Percentiles rank a stretch among this genome's conserved stretches.
phyloP scores from a whole-genome alignment of 257 asterid genomes.

The Solanum pennellii region DNA sequence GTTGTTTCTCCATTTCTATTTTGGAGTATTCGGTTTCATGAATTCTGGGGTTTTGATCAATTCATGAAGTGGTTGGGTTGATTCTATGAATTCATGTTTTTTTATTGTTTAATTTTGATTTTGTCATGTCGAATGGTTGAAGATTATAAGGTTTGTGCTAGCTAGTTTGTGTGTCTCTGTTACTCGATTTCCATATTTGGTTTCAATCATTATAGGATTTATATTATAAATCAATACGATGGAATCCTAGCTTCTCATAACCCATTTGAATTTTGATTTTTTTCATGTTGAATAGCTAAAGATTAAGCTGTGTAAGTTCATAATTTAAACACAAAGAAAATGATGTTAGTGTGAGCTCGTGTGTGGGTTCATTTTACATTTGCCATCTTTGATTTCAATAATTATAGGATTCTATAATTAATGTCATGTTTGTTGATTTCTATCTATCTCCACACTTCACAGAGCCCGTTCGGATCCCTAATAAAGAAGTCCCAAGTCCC shows the following conservation, averaged over 20 bases:
- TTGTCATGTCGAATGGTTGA: not conserved
- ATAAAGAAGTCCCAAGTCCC: not conserved
- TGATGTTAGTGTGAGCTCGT: not conserved
- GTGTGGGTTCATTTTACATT: not conserved
- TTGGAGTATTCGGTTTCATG: not conserved
- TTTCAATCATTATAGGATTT: not conserved
- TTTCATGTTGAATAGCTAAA: not conserved
- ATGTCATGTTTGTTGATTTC: not conserved
- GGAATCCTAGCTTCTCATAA: not conserved
- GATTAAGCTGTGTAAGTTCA: not conserved
- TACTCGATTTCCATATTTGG: not conserved
- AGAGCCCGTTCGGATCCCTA: not conserved
- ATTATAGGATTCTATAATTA: not conserved
- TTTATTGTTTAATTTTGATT: not conserved
- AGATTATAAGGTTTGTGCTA: not conserved
- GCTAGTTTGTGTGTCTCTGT: not conserved
- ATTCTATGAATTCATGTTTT: not conserved
- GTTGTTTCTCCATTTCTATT: not conserved
- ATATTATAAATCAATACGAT: not conserved
- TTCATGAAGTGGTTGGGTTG: not conserved
- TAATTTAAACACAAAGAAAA: not conserved
- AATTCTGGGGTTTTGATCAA: not conserved
- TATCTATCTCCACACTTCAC: not conserved
- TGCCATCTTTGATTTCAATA: not conserved
- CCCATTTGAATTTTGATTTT: not conserved